Percentiles rank a stretch among this genome's conserved stretches.
phyloP scores from a whole-genome alignment of 2,329 filamentous ascomycete species.

The Dothistroma pini region DNA sequence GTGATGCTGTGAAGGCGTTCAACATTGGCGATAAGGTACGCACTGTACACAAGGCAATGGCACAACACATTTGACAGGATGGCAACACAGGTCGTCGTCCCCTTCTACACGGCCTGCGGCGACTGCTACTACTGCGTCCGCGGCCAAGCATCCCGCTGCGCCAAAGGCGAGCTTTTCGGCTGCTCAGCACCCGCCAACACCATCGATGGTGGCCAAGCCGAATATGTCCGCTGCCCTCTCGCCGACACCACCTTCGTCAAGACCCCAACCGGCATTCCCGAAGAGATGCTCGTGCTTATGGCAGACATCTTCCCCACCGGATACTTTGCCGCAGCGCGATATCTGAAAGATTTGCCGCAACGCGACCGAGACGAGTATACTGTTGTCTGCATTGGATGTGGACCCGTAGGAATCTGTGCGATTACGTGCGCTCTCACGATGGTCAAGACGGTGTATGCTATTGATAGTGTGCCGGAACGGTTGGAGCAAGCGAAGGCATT shows the following conservation, averaged over 20 bases:
- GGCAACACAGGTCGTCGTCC: constrained; percentile 62
- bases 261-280: constrained; percentile 66
- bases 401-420: constrained; percentile 75
- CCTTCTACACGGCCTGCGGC: constrained; percentile 76
- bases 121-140: constrained; percentile 82
- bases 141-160: constrained; percentile 73
- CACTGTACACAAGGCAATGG: constrained; percentile 2
- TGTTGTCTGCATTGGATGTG: constrained; percentile 79
- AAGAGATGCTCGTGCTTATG: constrained; percentile 78
- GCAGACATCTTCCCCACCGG: constrained; percentile 82
- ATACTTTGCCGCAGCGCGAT: constrained; percentile 78
- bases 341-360: constrained; percentile 59
- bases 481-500: constrained; percentile 68
- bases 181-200: constrained; percentile 34
- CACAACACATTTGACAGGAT: constrained; percentile 1
- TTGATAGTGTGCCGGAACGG: constrained; percentile 62
- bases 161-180: constrained; percentile 65
- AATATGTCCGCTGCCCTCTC: constrained; percentile 65
- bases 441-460: constrained; percentile 33
- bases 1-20: constrained; percentile 64
- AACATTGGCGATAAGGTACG: constrained; percentile 60
- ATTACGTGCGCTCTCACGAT: constrained; percentile 33
- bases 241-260: constrained; percentile 79
- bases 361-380: constrained; percentile 63
- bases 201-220: constrained; percentile 33